Conservation (phyloP, 192 early-diverging fungal genomes). For the Gaertneriomyces sp. region DNA sequence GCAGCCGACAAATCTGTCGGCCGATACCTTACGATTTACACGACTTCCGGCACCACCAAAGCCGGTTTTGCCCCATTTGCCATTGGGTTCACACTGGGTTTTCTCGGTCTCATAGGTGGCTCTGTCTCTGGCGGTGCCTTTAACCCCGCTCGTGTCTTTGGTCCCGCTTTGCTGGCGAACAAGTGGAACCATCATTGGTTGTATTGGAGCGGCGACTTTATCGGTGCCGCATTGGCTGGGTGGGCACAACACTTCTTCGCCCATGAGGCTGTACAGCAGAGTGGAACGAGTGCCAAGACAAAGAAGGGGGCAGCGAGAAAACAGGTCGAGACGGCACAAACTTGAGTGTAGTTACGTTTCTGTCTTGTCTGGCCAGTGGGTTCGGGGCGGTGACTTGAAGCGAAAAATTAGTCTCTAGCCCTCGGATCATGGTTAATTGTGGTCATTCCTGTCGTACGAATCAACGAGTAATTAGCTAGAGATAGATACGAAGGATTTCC, state of each 20-base stretch:
- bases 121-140: slow-evolving; percentile 57
- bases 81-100: slow-evolving; percentile 60
- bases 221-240: slow-evolving; percentile 52
- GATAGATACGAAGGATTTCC: too few species aligned
- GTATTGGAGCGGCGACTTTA: slow-evolving; percentile 57
- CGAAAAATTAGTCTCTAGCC: too few species aligned
- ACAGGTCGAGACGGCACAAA: too few species aligned
- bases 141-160: slow-evolving; percentile 62
- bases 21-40: slow-evolving; percentile 60
- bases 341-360: too few species aligned
- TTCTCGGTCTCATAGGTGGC: slow-evolving; percentile 51
- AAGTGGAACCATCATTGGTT: slow-evolving; percentile 57
- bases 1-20: slow-evolving; percentile 37
- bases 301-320: slow-evolving; percentile 22
- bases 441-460: too few species aligned
- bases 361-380: too few species aligned
- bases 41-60: slow-evolving; percentile 62
- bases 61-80: slow-evolving; percentile 62
- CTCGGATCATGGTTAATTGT: too few species aligned
- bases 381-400: too few species aligned
- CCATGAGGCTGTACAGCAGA: slow-evolving; percentile 47
- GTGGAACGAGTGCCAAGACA: slow-evolving; percentile 23
- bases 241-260: slow-evolving; percentile 53
- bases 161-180: slow-evolving; percentile 50
- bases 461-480: too few species aligned